A percentile compares a stretch with the other conserved stretches of the same genome.
These are phyloP conservation scores for Stephania yunnanensis DNA, from an alignment of 164 flowering plant species.

Conservation along the genomic window DNA sequence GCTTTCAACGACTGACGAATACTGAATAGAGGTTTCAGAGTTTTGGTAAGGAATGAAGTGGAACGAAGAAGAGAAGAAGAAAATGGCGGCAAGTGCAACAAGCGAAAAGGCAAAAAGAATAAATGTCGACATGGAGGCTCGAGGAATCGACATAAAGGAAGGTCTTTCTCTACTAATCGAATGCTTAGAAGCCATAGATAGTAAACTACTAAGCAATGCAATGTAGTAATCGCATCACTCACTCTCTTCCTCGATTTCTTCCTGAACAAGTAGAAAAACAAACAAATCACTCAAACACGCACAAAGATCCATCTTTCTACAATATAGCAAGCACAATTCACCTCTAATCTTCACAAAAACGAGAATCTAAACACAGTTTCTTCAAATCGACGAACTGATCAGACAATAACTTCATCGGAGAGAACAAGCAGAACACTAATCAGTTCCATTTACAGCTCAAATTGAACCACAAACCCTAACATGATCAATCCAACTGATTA, in stretches of 20 bases:
- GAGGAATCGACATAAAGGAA: conserved; percentile 3
- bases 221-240: neutral
- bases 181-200: conserved; percentile 9
- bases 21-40: neutral
- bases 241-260: neutral
- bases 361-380: neutral
- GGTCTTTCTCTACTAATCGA: conserved; percentile 4
- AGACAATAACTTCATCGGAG: neutral
- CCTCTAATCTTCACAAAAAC: neutral
- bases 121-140: neutral
- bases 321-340: neutral
- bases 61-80: conserved; percentile 15
- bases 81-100: conserved; percentile 1
- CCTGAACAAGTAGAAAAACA: neutral
- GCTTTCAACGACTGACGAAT: neutral
- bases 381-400: neutral
- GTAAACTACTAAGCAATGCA: neutral
- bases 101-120: conserved; percentile 7
- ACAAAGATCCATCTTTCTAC: neutral
- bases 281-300: neutral
- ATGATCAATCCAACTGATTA: neutral
- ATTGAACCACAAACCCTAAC: neutral
- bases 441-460: no score
- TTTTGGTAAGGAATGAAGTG: conserved; percentile 4
- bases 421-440: neutral